Evolutionary conservation across 768 basidiomycete genomes (phyloP).

Genomic region (Polyporus arcularius): DNA sequence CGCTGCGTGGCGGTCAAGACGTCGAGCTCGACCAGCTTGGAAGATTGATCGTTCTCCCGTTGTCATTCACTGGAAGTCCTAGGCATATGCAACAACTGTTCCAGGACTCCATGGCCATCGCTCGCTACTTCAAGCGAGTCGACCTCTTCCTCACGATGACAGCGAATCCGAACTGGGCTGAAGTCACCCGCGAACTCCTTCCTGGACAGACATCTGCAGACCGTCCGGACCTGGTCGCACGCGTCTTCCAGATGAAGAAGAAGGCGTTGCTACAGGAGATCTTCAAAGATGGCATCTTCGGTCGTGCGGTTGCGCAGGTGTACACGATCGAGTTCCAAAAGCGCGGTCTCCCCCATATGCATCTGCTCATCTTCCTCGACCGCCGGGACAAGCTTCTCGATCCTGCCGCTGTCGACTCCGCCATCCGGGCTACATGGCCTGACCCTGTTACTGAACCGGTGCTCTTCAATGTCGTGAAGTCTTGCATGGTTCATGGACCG

Average conservation of each 20-base stretch:
- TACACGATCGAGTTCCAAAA: constrained; percentile 64
- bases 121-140: constrained; percentile 34
- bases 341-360: constrained; percentile 54
- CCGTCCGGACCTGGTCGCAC: constrained; percentile 47
- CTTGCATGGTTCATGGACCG: constrained; percentile 51
- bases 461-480: constrained; percentile 42
- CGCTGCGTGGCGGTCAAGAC: constrained; percentile 18
- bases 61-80: constrained; percentile 41
- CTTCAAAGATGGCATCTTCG: constrained; percentile 40
- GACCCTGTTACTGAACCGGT: constrained; percentile 39
- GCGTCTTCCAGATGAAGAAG: constrained; percentile 48
- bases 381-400: constrained; percentile 34
- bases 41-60: constrained; percentile 39
- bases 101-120: constrained; percentile 51
- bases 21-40: constrained; percentile 36
- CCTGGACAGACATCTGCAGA: constrained; percentile 42
- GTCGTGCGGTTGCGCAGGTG: constrained; percentile 42
- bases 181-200: constrained; percentile 40
- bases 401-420: constrained; percentile 39
- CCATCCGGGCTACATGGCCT: constrained; percentile 45
- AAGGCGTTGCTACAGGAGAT: constrained; percentile 36
- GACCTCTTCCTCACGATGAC: constrained; percentile 58
- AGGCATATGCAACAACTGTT: constrained; percentile 43
- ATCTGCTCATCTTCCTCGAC: constrained; percentile 47
- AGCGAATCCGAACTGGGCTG: constrained; percentile 51